A percentile compares a stretch with the other conserved stretches of the same genome.
Evolutionary conservation across 2,329 filamentous ascomycete genomes (phyloP).

Genomic region (Ceratocystis harringtonii): DNA sequence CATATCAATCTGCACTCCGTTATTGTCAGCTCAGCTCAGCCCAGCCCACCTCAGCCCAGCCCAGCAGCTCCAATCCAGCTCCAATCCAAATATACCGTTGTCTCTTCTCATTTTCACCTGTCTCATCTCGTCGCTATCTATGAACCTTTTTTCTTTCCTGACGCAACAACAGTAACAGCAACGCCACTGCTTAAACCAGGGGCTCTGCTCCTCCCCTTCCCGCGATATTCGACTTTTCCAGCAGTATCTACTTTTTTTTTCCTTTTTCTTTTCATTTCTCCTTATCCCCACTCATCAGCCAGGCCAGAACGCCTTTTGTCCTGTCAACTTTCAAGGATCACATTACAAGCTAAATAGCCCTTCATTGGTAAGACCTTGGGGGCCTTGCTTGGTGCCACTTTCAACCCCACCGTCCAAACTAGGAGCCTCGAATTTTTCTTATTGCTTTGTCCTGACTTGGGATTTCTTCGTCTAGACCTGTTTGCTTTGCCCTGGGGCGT

Average conservation of each 20-base stretch:
- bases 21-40: too few species aligned
- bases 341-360: neutral
- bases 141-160: too few species aligned
- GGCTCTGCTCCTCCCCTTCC: too few species aligned
- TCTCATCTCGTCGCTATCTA: too few species aligned
- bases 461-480: neutral
- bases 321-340: neutral
- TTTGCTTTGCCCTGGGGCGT: neutral
- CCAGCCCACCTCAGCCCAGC: too few species aligned
- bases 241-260: neutral
- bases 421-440: constrained; percentile 3
- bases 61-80: too few species aligned
- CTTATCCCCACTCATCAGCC: neutral
- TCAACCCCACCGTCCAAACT: constrained; percentile 9
- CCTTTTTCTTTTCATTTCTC: neutral
- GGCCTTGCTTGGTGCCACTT: constrained; percentile 1
- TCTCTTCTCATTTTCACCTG: too few species aligned
- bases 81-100: too few species aligned
- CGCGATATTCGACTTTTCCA: neutral
- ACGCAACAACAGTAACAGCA: too few species aligned
- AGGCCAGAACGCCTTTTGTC: neutral
- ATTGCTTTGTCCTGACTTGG: neutral
- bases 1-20: too few species aligned
- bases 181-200: too few species aligned
- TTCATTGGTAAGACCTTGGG: neutral